phyloP scores from a whole-genome alignment of 257 asterid genomes.

The Petrea volubilis region DNA sequence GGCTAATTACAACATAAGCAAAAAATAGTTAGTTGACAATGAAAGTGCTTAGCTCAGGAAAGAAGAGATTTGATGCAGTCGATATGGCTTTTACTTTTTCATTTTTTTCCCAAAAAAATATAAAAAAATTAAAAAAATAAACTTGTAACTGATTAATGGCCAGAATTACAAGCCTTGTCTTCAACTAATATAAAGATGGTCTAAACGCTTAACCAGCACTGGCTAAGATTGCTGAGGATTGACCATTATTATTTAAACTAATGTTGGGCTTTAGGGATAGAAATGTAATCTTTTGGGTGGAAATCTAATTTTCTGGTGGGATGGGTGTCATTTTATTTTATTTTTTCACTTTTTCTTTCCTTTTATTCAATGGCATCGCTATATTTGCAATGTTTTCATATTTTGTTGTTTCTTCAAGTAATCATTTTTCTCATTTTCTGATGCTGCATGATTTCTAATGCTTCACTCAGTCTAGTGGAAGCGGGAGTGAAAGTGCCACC shows the following conservation, averaged over 20 bases:
- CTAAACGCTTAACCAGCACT: background rate
- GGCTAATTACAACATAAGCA: too few species aligned
- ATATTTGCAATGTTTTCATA: background rate
- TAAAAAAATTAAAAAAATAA: too few species aligned
- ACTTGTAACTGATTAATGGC: background rate
- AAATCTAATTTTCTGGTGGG: background rate
- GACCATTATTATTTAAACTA: background rate
- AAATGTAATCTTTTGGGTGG: background rate
- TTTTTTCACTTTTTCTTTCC: background rate
- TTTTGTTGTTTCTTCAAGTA: background rate
- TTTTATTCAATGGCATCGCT: background rate
- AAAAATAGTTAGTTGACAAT: too few species aligned
- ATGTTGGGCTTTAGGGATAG: background rate
- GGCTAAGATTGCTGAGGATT: background rate
- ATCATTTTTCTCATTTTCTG: slow-evolving; percentile 1
- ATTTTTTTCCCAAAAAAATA: background rate
- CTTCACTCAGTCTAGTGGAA: slow-evolving; percentile 62
- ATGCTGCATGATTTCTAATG: slow-evolving; percentile 8
- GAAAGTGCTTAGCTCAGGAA: too few species aligned
- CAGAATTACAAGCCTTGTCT: background rate
- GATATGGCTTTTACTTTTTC: background rate
- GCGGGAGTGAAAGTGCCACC: slow-evolving; percentile 71
- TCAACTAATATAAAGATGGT: background rate
- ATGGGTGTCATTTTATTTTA: too few species aligned
- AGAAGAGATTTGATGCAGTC: background rate